Percentiles rank a stretch among this genome's conserved stretches.
Conservation (phyloP, 148 eudicot species). For the Rhododendron simsii region DNA sequence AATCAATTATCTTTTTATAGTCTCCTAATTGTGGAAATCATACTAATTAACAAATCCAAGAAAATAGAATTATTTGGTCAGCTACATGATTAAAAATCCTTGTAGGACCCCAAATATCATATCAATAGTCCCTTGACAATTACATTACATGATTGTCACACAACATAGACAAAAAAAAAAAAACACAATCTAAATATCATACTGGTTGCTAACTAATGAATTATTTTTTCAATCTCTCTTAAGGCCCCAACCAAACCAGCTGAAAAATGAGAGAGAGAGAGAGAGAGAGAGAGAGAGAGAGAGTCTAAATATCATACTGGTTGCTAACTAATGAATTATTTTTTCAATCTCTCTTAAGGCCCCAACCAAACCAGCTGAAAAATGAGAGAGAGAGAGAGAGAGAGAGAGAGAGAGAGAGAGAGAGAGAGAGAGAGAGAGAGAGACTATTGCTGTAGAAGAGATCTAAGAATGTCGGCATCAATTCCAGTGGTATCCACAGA, state of each 20-base stretch:
- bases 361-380: not conserved
- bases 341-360: not conserved
- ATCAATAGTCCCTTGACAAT: not conserved
- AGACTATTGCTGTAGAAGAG: conserved; percentile 24
- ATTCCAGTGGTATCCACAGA: conserved; percentile 16
- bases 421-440: conserved; percentile 9
- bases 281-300: not conserved
- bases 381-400: not conserved
- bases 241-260: not conserved
- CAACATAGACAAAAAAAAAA: not conserved
- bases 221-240: not conserved
- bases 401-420: conserved; percentile 9
- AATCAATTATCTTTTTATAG: not conserved
- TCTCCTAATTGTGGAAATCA: not conserved
- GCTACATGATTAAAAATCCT: not conserved
- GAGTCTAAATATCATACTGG: not conserved
- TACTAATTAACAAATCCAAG: not conserved
- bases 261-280: too few relatives aligned
- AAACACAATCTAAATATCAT: not conserved
- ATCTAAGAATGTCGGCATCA: conserved; percentile 31
- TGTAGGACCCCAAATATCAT: not conserved
- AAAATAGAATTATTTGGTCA: not conserved
- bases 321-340: not conserved
- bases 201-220: not conserved
- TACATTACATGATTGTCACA: not conserved